phyloP scores from a whole-genome alignment of 2,329 filamentous ascomycete genomes.

The Aspergillus awamori region DNA sequence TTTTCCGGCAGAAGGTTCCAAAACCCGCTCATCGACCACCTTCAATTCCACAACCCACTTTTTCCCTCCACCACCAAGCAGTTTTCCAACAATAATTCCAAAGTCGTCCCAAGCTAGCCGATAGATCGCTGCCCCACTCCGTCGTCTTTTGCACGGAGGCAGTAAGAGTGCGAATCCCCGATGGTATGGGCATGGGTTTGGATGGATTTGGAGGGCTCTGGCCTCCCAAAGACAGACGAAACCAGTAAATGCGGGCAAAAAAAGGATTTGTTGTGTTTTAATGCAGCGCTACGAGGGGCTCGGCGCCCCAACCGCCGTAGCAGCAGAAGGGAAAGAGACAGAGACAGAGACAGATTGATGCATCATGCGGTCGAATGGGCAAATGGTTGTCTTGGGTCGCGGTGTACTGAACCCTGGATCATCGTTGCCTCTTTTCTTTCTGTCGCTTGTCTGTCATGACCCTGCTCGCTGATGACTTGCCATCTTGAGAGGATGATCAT shows the following conservation, averaged over 20 bases:
- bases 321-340: too few relatives aligned
- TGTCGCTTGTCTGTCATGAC: not conserved
- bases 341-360: not conserved
- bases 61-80: not conserved
- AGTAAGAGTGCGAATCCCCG: not conserved
- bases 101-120: conserved; percentile 6
- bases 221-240: conserved; percentile 13
- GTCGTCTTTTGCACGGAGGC: not conserved
- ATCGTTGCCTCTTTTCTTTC: not conserved
- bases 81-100: not conserved
- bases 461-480: not conserved
- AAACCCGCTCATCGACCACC: not conserved
- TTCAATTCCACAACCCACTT: not conserved
- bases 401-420: not conserved
- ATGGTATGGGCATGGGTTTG: not conserved
- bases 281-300: conserved; percentile 6
- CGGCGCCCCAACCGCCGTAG: conserved; percentile 8
- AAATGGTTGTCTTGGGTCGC: not conserved
- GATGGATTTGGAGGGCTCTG: not conserved
- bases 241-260: conserved; percentile 23
- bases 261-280: too few relatives aligned
- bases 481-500: too few relatives aligned
- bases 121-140: conserved; percentile 17
- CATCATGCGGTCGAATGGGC: conserved; percentile 13
- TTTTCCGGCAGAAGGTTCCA: not conserved